Base-by-base conservation (phyloP, 192 early-diverging fungal genomes). In the Mycoemilia scoparia region DNA sequence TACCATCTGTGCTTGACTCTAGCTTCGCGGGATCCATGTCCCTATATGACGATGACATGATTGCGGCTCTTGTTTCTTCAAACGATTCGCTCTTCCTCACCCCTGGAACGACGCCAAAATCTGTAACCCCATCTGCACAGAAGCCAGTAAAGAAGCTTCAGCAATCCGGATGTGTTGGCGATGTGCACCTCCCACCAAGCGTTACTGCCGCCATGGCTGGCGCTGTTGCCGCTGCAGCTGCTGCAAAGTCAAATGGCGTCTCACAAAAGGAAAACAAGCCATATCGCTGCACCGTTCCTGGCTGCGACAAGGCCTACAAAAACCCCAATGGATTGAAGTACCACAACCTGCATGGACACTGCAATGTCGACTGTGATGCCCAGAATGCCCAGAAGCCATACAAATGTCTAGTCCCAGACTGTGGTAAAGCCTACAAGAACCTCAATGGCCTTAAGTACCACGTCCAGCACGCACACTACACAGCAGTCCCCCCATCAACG, bases 281-380 rank as follows among this genome's bases (percentile, higher is more conserved):
- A 14, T 91, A 91, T 63, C 75, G 79, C 38, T 96, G 90, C 52
- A 67, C 81, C 10, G 61, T 89, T 4, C 49, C 49, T 4, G 85
- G 87, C 4, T 96, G 92, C 63, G 74, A 71, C 37, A 96, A 96
- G 59, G 74, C 85, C 5, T 97, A 97, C 67, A 97, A 97, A 64
- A 97, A 97, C 58, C 88, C 92, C 17, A 93, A 93, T 34, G 91
- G 91, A 5, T 69, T 96, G 33, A 98, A 98, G 56, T 96, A 98
- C 67, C 93, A 96, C 52, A 83, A 91, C 45, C 68, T 82, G 38
- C 93, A 98, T 47, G 88, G 89, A 11, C 93, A 98, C 51, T 81
- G 81, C 52, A 67, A 53, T 23, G 29, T 59, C 24, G 48, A 45
- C 28, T 72, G 73, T 20, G 80, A 79, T 11, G 60, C 64, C 21